Evolutionary conservation across 257 asterid species (phyloP).

Genomic region (Nicotiana tabacum): DNA sequence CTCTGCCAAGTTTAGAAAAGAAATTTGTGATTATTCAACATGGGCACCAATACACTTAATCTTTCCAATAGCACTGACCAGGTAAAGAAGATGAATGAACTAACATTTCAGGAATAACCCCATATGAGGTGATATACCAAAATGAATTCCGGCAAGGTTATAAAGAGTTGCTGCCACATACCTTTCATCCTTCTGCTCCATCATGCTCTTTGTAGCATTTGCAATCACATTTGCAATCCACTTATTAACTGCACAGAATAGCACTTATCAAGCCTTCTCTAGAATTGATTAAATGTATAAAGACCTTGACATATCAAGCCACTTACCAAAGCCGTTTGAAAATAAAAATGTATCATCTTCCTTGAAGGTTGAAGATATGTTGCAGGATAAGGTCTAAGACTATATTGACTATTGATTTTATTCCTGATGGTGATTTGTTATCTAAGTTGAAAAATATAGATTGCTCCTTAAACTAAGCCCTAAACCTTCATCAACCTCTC

Average conservation of each 20-base stretch:
- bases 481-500: background rate
- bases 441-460: background rate
- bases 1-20: background rate
- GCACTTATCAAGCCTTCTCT: background rate
- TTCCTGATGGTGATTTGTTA: background rate
- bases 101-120: background rate
- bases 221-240: constrained; percentile 97
- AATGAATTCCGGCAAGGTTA: background rate
- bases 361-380: no score
- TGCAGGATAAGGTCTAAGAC: background rate
- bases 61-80: background rate
- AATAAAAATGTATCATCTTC: no score
- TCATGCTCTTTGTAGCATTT: constrained; percentile 76
- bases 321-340: background rate
- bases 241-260: constrained; percentile 60
- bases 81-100: background rate
- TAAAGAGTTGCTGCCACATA: constrained; percentile 9
- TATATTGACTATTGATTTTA: background rate
- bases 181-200: constrained; percentile 99
- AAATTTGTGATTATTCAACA: background rate
- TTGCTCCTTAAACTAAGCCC: background rate
- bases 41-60: background rate
- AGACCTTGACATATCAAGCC: background rate
- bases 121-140: background rate
- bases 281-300: background rate